A percentile compares a stretch with the other conserved stretches of the same genome.
These are phyloP conservation scores for Candida maltosa DNA, from an alignment of 805 yeast species.

Conservation along the genomic window DNA sequence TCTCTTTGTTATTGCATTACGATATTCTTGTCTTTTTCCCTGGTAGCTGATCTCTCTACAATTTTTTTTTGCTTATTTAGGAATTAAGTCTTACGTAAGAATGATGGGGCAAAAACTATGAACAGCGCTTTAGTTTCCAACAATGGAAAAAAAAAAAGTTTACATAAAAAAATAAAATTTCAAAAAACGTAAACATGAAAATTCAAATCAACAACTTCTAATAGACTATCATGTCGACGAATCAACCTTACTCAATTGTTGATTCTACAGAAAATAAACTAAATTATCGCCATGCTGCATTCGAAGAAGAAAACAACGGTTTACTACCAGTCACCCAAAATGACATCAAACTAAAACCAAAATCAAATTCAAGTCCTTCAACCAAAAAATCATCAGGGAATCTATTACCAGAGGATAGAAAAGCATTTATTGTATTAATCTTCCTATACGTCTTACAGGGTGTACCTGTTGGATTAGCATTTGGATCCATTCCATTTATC, in stretches of 20 bases:
- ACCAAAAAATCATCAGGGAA: neutral
- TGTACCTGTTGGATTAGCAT: slow-evolving; percentile 93
- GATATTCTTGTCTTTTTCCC: too few relatives aligned
- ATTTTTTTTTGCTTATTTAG: too few relatives aligned
- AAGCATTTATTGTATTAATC: slow-evolving; percentile 71
- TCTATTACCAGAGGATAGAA: slow-evolving; percentile 47
- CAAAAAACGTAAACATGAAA: too few relatives aligned
- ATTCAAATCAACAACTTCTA: too few relatives aligned
- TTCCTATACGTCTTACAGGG: slow-evolving; percentile 85
- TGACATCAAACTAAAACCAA: slow-evolving; percentile 13
- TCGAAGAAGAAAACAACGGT: slow-evolving; percentile 33
- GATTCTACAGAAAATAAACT: slow-evolving; percentile 10
- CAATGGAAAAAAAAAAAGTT: too few relatives aligned
- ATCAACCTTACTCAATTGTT: neutral
- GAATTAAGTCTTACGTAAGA: too few relatives aligned
- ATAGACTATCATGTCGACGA: neutral
- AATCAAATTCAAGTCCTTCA: too few relatives aligned
- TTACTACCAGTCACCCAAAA: slow-evolving; percentile 27
- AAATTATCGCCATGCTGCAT: slow-evolving; percentile 19
- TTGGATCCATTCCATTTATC: slow-evolving; percentile 90
- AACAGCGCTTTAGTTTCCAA: too few relatives aligned
- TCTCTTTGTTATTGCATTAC: too few relatives aligned
- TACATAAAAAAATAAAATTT: too few relatives aligned
- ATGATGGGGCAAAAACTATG: too few relatives aligned
- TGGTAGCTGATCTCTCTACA: too few relatives aligned